phyloP scores from a whole-genome alignment of 2,329 filamentous ascomycete species.

The Curvularia spicifera region DNA sequence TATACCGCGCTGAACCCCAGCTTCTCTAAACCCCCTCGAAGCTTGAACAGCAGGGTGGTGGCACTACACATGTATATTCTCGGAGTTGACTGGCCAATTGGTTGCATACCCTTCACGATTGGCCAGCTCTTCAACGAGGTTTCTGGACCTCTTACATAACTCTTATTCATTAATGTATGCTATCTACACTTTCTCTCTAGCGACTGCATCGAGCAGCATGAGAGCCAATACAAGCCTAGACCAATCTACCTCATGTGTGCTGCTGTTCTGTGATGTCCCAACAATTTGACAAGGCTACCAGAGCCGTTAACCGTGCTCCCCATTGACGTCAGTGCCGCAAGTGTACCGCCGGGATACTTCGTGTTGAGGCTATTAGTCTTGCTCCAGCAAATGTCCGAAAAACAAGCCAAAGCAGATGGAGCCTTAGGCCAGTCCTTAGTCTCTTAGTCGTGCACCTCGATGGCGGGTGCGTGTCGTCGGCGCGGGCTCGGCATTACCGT shows the following conservation, averaged over 20 bases:
- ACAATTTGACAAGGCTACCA: not conserved
- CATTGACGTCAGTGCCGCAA: not conserved
- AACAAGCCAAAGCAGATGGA: not conserved
- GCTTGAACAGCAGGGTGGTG: slow-evolving; percentile 22
- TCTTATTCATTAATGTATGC: slow-evolving; percentile 54
- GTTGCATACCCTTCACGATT: slow-evolving; percentile 31
- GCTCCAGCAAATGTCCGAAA: not conserved
- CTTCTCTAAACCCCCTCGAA: slow-evolving; percentile 24
- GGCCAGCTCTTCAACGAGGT: slow-evolving; percentile 42
- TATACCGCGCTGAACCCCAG: slow-evolving; percentile 38
- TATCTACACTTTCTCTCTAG: slow-evolving; percentile 36
- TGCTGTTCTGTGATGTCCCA: not conserved
- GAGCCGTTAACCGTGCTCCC: not conserved
- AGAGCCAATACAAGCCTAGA: slow-evolving; percentile 46
- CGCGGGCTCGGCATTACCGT: slow-evolving; percentile 30
- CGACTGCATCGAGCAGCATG: slow-evolving; percentile 41
- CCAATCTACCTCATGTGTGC: slow-evolving; percentile 8
- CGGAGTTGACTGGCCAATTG: slow-evolving; percentile 35
- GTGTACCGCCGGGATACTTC: not conserved
- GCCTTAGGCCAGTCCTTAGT: slow-evolving; percentile 1
- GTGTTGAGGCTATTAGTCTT: not conserved
- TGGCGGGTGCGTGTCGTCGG: slow-evolving; percentile 28
- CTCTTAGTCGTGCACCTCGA: slow-evolving; percentile 20
- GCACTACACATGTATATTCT: slow-evolving; percentile 48
- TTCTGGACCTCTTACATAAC: slow-evolving; percentile 50